These are phyloP conservation scores for Blastocystis hominis DNA, from an alignment of 352 stramenopile species.

Conservation along the genomic window DNA sequence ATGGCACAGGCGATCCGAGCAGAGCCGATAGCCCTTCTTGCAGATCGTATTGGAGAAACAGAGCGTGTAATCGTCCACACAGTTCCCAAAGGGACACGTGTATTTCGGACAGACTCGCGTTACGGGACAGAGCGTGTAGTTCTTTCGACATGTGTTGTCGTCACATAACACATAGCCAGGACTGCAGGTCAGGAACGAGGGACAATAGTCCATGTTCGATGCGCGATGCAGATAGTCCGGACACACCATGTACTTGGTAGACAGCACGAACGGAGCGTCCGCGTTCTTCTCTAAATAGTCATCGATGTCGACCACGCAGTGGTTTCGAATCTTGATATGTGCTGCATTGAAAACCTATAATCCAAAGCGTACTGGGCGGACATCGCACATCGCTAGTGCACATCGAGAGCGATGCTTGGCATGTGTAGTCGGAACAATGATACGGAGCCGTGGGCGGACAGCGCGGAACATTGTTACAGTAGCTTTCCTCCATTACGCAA, in stretches of 20 bases:
- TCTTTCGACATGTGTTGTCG: constrained; percentile 27
- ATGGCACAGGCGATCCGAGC: constrained; percentile 1
- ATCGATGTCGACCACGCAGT: background rate
- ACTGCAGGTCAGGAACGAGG: background rate
- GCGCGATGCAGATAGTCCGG: constrained; percentile 25
- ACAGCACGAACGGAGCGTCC: background rate
- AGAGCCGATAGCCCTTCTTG: background rate
- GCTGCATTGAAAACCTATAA: background rate
- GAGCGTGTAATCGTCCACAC: background rate
- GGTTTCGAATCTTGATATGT: constrained; percentile 31
- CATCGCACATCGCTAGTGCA: constrained; percentile 2
- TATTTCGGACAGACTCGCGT: background rate
- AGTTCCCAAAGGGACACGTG: constrained; percentile 20
- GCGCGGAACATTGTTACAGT: background rate
- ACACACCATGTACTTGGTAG: background rate
- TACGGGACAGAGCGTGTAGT: background rate
- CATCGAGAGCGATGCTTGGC: background rate
- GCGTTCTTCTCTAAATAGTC: background rate
- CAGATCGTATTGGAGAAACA: constrained; percentile 15
- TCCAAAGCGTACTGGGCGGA: background rate
- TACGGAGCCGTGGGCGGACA: constrained; percentile 1
- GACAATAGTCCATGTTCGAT: constrained; percentile 1
- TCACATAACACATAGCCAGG: constrained; percentile 8
- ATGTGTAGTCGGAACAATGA: constrained; percentile 26
- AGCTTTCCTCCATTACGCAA: background rate